Base-by-base conservation (phyloP, 2,329 filamentous ascomycete genomes). In the Colletotrichum nymphaeae region DNA sequence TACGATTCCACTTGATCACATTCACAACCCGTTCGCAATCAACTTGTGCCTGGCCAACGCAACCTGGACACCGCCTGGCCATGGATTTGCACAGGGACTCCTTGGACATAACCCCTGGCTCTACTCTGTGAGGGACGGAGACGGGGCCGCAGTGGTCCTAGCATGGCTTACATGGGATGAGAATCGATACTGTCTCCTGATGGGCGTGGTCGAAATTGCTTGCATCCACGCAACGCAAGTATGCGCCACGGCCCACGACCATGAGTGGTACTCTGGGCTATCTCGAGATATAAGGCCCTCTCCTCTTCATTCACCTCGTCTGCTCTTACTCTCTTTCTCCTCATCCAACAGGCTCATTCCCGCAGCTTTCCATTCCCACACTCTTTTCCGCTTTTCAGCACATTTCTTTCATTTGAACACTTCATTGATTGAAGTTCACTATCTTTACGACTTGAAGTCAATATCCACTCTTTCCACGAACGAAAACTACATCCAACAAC, bases 341-440 rank as follows among this genome's bases (percentile, higher is more conserved):
- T 55, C 56, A 73, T 49, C 64, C 73, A 72, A 67, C 63, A 74
- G 65, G 64, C 46, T 71, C 73, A 49, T 56, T 32, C 55, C 67
- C 62, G 63, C 67, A 52, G 68, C 68, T 64, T 65, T 74, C 68
- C 69, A 67, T 74, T 74, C 53, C 63, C 72, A 74, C 69, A 56
- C 63, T 74, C 69, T 74, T 68, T 67, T 62, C 35, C 67, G 71
- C 71, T 71, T 46, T 67, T 58, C 72, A 72, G 72, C 72, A 72
- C 57, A 11, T 74, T 74, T 22, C 72, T 72, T 74, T 74, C 72
- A 68, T 64, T 72, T 60, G 32, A 46, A 28, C 58, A 64, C 72
- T 74, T 74, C 72, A 74, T 74, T 74, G 72, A 74, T 59, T 74
- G 72, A 74, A 74, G 72, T 74, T 72, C 58, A 66, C 69, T 14